Base-by-base conservation (phyloP, 306 rosid species). In the Vigna nakashimae region DNA sequence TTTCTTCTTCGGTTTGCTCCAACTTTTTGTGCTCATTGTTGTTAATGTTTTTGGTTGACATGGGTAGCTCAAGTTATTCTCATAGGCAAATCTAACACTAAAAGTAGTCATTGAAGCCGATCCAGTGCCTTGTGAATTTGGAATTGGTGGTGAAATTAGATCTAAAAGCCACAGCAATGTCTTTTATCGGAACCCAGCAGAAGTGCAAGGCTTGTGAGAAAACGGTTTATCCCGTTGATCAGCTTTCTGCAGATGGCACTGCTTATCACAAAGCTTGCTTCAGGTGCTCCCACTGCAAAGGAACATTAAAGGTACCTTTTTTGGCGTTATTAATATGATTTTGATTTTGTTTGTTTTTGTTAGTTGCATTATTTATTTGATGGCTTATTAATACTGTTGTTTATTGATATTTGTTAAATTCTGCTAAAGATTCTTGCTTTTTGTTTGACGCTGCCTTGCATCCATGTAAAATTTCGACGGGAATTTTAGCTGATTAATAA, bases 241-340 rank as follows among this genome's bases (percentile, higher is more conserved):
- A 91, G 84, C 86, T 93, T 48, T 93, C 97, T 14, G 97, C 94
- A 16, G 98, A 93, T 91, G 98, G 97, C 46, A 53, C 91, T 84
- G 74, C 89, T 75, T 94, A 89, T 65, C 98, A 94, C 52, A 94
- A 94, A 86, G 88, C 95, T 78, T 94, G 98, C 86, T 94, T 94
- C 87, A 92, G 95, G 74, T 92, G 98, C 85, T 81, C 92, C 84
- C 98, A 94, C 69, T 94, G 97, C 92, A 94, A 94, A 83, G 98
- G 97, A 74, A 94, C 98, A 22, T 79, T 94, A 46, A 94, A 94
- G 98, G 98, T 92, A 7, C 74, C 17, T 40, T 46, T 73, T 52
- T 51, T 14, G 5, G 22, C 42, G 9, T 6, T 4, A 59, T 13
- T 60, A 34, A 34, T 34, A 6, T 17, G 32, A 3, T 6, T 2